phyloP scores from a whole-genome alignment of 257 asterid genomes.

The Fraxinus anomala region DNA sequence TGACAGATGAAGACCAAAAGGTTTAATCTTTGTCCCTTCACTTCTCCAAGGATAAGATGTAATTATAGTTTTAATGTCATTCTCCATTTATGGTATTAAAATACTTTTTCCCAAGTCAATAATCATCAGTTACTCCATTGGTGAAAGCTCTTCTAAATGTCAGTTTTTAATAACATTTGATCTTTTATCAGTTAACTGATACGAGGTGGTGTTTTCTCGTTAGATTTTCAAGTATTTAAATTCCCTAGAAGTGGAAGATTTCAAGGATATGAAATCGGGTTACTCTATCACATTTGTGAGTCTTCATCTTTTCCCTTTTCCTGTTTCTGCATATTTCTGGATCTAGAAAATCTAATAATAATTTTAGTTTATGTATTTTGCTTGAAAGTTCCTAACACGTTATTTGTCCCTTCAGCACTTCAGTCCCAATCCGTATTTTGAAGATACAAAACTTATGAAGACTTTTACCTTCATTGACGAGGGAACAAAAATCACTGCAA shows the following conservation, averaged over 20 bases:
- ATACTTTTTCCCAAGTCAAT: not conserved
- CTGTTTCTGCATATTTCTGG: not conserved
- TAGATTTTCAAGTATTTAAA: slow-evolving; percentile 82
- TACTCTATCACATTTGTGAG: slow-evolving; percentile 88
- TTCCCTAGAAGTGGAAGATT: slow-evolving; percentile 89
- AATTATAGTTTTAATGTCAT: not conserved
- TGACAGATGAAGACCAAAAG: slow-evolving; percentile 94
- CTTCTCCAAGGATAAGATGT: slow-evolving; percentile 11
- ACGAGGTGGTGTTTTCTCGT: slow-evolving; percentile 9
- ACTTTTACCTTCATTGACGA: slow-evolving; percentile 82
- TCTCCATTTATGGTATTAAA: slow-evolving; percentile 11
- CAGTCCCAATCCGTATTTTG: slow-evolving; percentile 79
- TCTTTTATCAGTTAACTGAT: slow-evolving; percentile 15
- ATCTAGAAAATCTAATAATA: slow-evolving; percentile 5
- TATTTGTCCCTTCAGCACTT: slow-evolving; percentile 52
- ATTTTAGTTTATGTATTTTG: not conserved
- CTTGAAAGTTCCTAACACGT: slow-evolving; percentile 19
- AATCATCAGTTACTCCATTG: not conserved
- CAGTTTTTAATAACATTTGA: not conserved
- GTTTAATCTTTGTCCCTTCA: slow-evolving; percentile 38
- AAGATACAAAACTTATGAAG: slow-evolving; percentile 79
- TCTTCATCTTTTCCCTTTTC: slow-evolving; percentile 13
- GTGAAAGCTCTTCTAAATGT: not conserved
- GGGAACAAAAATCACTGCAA: slow-evolving; percentile 76
- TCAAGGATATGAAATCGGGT: slow-evolving; percentile 90